A percentile compares a stretch with the other conserved stretches of the same genome.
phyloP scores from a whole-genome alignment of 2,329 filamentous ascomycete genomes.

The Xylaria polymorpha region DNA sequence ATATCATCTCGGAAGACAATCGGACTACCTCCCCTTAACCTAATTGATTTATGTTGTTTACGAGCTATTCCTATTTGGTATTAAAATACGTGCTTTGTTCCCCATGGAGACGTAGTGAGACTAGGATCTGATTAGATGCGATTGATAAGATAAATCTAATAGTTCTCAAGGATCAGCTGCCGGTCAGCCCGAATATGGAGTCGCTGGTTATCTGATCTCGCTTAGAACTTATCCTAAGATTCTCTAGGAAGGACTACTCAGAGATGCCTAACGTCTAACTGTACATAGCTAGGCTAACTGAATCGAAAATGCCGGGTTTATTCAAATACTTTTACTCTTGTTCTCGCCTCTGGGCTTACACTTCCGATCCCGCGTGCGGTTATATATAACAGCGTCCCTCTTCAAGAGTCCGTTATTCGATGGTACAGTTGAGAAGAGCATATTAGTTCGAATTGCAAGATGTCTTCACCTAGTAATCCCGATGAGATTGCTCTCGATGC shows the following conservation, averaged over 20 bases:
- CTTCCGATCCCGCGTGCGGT: background rate
- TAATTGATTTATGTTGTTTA: background rate
- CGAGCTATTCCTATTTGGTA: background rate
- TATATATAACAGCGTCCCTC: background rate
- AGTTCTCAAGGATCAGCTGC: background rate
- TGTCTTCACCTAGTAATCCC: background rate
- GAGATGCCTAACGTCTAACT: background rate
- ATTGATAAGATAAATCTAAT: conserved; percentile 36
- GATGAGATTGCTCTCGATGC: conserved; percentile 19
- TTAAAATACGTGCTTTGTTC: background rate
- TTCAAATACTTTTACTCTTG: background rate
- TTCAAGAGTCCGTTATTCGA: background rate
- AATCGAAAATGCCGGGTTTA: background rate
- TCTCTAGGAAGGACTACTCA: background rate
- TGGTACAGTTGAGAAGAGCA: background rate
- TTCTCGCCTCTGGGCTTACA: background rate
- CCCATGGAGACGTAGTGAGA: background rate
- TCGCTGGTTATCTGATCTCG: conserved; percentile 8
- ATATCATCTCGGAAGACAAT: background rate
- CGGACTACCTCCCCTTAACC: background rate
- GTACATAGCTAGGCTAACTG: background rate
- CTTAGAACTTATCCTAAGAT: conserved; percentile 7
- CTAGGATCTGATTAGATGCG: conserved; percentile 38
- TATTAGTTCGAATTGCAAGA: background rate
- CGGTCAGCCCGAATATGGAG: background rate